Evolutionary conservation across 345 rosid genomes (phyloP), one percentile per base, ranked within the genome.

Genomic region (Syzygium aromaticum): DNA sequence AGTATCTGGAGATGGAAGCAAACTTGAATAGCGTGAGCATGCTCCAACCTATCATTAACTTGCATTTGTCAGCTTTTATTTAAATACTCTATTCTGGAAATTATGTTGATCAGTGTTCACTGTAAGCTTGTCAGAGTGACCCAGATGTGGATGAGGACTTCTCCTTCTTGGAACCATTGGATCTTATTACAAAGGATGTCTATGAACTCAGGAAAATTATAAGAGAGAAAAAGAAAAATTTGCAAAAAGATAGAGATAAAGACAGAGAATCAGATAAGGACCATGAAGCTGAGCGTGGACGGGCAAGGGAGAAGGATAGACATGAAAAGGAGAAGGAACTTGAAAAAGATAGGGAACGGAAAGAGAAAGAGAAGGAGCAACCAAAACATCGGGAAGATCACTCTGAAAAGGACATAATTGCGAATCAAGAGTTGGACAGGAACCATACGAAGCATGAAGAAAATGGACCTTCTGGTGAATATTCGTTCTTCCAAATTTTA

Each of bases 1-100:
- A 98, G 86, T 98, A 95, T 89, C 86, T 98, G 96, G 99, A 96
- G 95, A 95, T 96, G 99, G 99, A 98, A 90, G 99, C 99, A 67
- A 96, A 98, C 89, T 87, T 95, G 93, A 94, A 89, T 92, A 93
- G 94, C 91, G 99, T 95, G 90, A 91, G 96, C 80, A 90, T 91
- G 84, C 88, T 52, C 54, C 90, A 49, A 87, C 49, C 54, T 84
- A 86, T 82, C 54, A 40, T 17, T 89, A 15, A 57, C 89, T 28
- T 40, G 61, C 56, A 12, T 67, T 88, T 27, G 77, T 80, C n/a
- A 52, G 33, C 25, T 77, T 64, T 86, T 56, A 87, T 19, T 54
- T 49, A 51, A 51, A 84, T 84, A 40, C 63, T 51, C 30, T 85
- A 33, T 61, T 56, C 73, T 88, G 52, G 89, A 30, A 59, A 86